phyloP scores from a whole-genome alignment of 2,329 filamentous ascomycete species.

The Talaromyces verruculosus region DNA sequence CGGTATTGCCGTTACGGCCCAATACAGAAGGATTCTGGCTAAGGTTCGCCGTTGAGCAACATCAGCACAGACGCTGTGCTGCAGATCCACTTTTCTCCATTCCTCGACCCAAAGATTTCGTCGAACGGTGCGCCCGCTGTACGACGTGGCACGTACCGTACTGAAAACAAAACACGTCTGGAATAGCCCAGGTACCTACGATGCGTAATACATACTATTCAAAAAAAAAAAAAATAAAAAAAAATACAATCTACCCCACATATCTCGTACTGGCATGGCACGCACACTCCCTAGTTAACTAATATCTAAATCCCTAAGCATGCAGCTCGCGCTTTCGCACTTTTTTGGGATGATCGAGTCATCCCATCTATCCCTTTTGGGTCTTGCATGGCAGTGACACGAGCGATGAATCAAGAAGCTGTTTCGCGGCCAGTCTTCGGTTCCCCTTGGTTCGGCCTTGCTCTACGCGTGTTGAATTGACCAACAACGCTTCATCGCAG shows the following conservation, averaged over 20 bases:
- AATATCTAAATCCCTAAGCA: background rate
- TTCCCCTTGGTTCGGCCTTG: background rate
- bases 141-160: background rate
- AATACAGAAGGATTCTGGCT: background rate
- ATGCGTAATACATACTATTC: background rate
- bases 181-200: background rate
- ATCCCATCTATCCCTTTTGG: slow-evolving; percentile 5
- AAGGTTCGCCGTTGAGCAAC: slow-evolving; percentile 16
- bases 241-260: background rate
- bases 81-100: slow-evolving; percentile 2
- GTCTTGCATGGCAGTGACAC: background rate
- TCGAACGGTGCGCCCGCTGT: background rate
- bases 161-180: background rate
- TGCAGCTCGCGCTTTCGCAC: slow-evolving; percentile 11
- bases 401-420: slow-evolving; percentile 1
- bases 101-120: slow-evolving; percentile 5
- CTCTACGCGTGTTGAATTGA: background rate
- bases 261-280: slow-evolving; percentile 1
- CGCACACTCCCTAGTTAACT: background rate
- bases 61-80: slow-evolving; percentile 10
- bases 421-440: background rate
- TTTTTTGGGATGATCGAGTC: slow-evolving; percentile 9
- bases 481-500: background rate
- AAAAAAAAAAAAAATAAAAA: background rate
- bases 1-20: background rate